Base-by-base conservation (phyloP, 345 rosid genomes). In the Passiflora organensis region DNA sequence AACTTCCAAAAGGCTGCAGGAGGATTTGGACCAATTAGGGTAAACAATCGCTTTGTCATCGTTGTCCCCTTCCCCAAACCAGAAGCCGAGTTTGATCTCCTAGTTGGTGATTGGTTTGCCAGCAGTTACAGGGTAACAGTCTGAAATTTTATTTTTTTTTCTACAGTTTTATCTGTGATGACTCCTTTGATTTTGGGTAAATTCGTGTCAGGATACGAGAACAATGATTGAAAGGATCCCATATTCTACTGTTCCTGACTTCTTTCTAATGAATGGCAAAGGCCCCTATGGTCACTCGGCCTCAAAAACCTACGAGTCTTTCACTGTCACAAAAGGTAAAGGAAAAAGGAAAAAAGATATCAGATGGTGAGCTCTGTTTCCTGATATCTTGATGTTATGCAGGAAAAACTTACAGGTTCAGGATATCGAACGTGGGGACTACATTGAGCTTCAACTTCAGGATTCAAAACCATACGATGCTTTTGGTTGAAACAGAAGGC, bases 1-100 rank as follows among this genome's bases (percentile, higher is more conserved):
- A 62, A 70, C 55, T 85, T 85, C 43, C 89, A 83, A 57, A 83
- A 91, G 63, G 89, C 91, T 34, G 80, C 81, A 0, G 94, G 97
- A 63, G 96, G 97, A 0, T 87, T 70, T 32, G 94, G 89, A 22
- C 84, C 94, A 22, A 87, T 87, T 57, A 68, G 85, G 47, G 59
- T 87, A 24, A 84, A 82, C 58, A 90, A 84, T 55, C 65, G 95
- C 56, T 71, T 64, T 13, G 80, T 87, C 42, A 87, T 90, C 47
- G 75, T 86, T 0, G 53, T 90, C 37, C 95, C 94, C 6, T 90
- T 90, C 64, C 20, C 43, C 20, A 54, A 59, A 37, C 95, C 97
- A 16, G 90, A 86, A 66, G 94, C 80, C 38, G 95, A 90, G 70
- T 69, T 87, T 56, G 80, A 82, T 1, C 59, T 90, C 63, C 78